Base-by-base conservation (phyloP, 2,329 filamentous ascomycete species). In the Xylariaceae sp. region DNA sequence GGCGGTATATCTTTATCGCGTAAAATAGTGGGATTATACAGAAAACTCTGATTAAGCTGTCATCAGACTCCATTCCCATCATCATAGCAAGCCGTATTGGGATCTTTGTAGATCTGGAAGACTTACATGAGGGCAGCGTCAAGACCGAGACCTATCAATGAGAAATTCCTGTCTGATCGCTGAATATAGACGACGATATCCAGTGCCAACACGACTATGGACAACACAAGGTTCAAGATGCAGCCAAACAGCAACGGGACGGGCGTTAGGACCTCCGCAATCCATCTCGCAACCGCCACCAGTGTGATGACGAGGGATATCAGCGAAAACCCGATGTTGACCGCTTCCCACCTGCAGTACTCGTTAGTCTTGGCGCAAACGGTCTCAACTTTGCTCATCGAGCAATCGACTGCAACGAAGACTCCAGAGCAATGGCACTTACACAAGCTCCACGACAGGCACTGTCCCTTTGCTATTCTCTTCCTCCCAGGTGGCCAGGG, bases 241-340 rank as follows among this genome's bases (percentile, higher is more conserved):
- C 79, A 74, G 15, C 72, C 74, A 53, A 76, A 74, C 3, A 82
- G 64, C 68, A 82, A 72, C 5, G 73, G 74, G 63, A 78, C 75
- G 2, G 79, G 78, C 11, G 79, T 81, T 47, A 82, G 62, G 1
- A 73, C 70, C 61, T 81, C 76, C 30, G 71, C 67, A 42, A 71
- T 68, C 49, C 70, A 74, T 55, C 68, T 73, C 39, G 68, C 71
- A 31, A 80, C 68, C 54, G 79, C 75, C 50, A 75, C 58, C 39
- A 75, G 62, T 12, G 71, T 77, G 60, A 76, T 70, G 31, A 74
- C 32, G 6, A 78, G 70, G 0, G 73, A 71, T 35, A 77, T 51
- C 22, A 75, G 62, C 14, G 77, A 75, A 45, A 82, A 68, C 45
- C 53, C 71, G 43, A 82, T 70, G 54, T 80, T 82, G 44, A 71